Percentiles rank a stretch among this genome's conserved stretches.
phyloP scores from a whole-genome alignment of 768 basidiomycete species.

The Mycena vulgaris region DNA sequence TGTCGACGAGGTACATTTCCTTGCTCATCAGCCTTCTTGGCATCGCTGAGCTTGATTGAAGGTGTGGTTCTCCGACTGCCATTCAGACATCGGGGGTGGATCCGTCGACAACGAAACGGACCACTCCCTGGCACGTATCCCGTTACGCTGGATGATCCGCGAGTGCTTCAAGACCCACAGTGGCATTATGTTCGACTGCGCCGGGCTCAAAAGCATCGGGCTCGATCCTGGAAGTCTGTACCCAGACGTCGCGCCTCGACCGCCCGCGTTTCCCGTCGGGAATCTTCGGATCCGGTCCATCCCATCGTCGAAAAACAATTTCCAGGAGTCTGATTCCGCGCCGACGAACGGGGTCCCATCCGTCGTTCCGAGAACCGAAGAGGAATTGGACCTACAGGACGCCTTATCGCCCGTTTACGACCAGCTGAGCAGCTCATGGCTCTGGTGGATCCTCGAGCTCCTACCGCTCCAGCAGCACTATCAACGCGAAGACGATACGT shows the following conservation, averaged over 20 bases:
- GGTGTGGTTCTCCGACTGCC: constrained; percentile 45
- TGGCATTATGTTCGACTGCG: constrained; percentile 72
- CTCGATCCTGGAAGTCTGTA: constrained; percentile 58
- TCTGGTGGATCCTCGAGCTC: constrained; percentile 78
- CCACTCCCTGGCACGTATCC: constrained; percentile 64
- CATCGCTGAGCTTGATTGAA: neutral
- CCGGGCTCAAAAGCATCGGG: constrained; percentile 58
- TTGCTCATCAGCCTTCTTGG: neutral
- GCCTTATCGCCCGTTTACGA: constrained; percentile 66
- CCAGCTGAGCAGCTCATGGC: constrained; percentile 55
- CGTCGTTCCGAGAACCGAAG: constrained; percentile 51
- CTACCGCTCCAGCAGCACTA: constrained; percentile 55
- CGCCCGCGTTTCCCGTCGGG: constrained; percentile 44
- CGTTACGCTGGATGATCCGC: too few relatives aligned
- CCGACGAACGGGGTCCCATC: too few relatives aligned
- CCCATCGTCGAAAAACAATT: constrained; percentile 21
- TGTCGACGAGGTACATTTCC: constrained; percentile 55
- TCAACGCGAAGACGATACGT: constrained; percentile 51
- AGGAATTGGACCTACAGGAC: constrained; percentile 69
- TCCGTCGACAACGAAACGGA: constrained; percentile 59
- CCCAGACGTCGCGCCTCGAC: constrained; percentile 50
- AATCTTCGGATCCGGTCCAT: constrained; percentile 41
- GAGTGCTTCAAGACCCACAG: constrained; percentile 68
- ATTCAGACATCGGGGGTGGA: constrained; percentile 73
- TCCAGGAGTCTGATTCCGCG: too few relatives aligned